These are phyloP conservation scores for Parsonsia alboflavescens DNA, from an alignment of 257 asterid genomes.

Conservation along the genomic window DNA sequence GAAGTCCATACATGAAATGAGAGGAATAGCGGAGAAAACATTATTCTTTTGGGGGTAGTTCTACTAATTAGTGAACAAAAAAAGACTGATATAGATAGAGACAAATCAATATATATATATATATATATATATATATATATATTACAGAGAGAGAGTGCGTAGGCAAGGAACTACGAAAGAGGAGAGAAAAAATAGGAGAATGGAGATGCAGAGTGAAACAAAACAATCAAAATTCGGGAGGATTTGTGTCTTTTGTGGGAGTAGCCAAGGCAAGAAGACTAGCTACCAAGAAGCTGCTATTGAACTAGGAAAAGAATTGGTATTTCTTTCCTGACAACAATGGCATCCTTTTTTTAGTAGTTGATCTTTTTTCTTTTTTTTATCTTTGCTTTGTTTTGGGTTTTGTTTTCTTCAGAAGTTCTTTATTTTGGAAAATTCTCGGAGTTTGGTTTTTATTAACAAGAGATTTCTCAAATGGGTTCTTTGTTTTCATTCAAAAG, in stretches of 20 bases:
- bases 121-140: neutral
- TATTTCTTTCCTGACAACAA: conserved; percentile 1
- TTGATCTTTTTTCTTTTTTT: no score
- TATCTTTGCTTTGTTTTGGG: neutral
- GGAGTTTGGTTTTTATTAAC: conserved; percentile 4
- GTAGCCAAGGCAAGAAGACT: conserved; percentile 84
- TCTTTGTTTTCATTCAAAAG: neutral
- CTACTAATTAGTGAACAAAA: conserved; percentile 5
- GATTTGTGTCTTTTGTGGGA: conserved; percentile 92
- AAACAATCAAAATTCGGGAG: conserved; percentile 66
- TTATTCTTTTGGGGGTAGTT: conserved; percentile 5
- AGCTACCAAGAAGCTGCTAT: conserved; percentile 90
- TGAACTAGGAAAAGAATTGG: conserved; percentile 78
- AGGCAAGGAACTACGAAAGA: neutral
- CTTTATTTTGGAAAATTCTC: neutral
- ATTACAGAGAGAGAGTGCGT: conserved; percentile 10
- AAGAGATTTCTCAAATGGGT: no score
- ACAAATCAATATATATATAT: conserved; percentile 2
- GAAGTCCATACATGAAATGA: conserved; percentile 1
- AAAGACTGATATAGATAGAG: conserved; percentile 10
- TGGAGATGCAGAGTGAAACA: conserved; percentile 59
- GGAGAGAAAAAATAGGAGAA: conserved; percentile 13
- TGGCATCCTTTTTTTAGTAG: neutral
- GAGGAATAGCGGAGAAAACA: neutral
- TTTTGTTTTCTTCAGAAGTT: neutral